Evolutionary conservation across 2,329 filamentous ascomycete genomes (phyloP).

Genomic region (Dothiorella sarmentorum): DNA sequence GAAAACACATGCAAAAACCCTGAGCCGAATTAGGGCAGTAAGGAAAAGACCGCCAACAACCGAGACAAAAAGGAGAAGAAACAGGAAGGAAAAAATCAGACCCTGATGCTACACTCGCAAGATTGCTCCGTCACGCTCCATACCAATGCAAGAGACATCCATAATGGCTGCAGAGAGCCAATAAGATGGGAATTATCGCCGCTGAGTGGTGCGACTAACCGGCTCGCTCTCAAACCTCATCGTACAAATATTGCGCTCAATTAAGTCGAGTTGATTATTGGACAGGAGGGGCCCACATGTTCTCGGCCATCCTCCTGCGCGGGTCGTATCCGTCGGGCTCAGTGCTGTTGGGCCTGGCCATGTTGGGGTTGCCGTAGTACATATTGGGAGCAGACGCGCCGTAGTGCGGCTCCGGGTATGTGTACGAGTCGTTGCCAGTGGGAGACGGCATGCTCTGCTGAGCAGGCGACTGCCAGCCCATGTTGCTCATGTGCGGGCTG

Average conservation of each 20-base stretch:
- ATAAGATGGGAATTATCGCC: conserved; percentile 12
- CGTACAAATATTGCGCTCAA: conserved; percentile 23
- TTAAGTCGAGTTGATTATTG: conserved; percentile 30
- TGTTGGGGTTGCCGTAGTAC: conserved; percentile 69
- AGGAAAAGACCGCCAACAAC: conserved; percentile 20
- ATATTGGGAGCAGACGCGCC: conserved; percentile 58
- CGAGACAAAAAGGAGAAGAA: conserved; percentile 28
- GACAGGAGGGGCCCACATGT: conserved; percentile 43
- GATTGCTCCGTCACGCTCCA: conserved; percentile 18
- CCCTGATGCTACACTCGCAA: conserved; percentile 18
- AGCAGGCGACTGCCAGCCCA: conserved; percentile 84
- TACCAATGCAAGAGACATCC: conserved; percentile 18
- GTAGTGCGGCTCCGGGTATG: conserved; percentile 72
- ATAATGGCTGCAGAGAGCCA: not conserved
- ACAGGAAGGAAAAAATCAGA: conserved; percentile 23
- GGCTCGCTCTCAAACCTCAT: conserved; percentile 12
- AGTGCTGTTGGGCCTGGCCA: conserved; percentile 71
- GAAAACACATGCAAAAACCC: conserved; percentile 19
- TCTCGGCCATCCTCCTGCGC: conserved; percentile 36
- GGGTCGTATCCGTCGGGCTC: conserved; percentile 53
- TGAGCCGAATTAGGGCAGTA: conserved; percentile 17
- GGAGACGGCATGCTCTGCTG: conserved; percentile 72
- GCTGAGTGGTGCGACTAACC: not conserved
- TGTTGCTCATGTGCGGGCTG: conserved; percentile 78
- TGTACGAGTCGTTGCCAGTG: conserved; percentile 65